These are phyloP conservation scores for Salicornia ramosissima DNA, from an alignment of 148 eudicot species.

Conservation along the genomic window DNA sequence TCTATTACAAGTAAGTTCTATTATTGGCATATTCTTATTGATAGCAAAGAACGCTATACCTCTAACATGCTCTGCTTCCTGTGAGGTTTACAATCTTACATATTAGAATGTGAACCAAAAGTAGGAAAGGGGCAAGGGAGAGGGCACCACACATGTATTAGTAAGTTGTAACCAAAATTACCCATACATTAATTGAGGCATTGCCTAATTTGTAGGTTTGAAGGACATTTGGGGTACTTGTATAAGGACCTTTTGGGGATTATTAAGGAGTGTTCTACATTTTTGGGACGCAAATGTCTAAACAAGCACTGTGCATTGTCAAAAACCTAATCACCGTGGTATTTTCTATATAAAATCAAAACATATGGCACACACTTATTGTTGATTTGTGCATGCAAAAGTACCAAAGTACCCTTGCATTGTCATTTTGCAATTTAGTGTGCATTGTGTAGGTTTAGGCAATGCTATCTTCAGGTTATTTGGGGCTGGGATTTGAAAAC, in stretches of 20 bases:
- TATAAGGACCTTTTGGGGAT: neutral
- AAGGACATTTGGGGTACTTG: neutral
- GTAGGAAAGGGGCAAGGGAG: neutral
- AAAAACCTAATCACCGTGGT: too few species aligned
- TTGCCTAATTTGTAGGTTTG: neutral
- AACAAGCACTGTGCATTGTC: too few species aligned
- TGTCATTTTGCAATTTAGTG: too few species aligned
- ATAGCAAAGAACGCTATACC: constrained; percentile 19
- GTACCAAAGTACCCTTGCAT: too few species aligned
- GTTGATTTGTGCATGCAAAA: too few species aligned
- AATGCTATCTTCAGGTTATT: too few species aligned
- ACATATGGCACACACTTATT: too few species aligned
- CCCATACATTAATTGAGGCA: neutral
- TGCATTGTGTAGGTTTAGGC: too few species aligned
- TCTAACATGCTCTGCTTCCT: constrained; percentile 23
- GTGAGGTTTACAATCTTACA: constrained; percentile 23
- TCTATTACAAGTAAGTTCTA: constrained; percentile 32
- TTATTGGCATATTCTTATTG: constrained; percentile 19
- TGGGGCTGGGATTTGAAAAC: too few species aligned
- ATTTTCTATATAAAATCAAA: too few species aligned
- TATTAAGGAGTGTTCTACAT: too few species aligned
- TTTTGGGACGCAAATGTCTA: too few species aligned
- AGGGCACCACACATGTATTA: constrained; percentile 1
- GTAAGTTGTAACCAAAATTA: constrained; percentile 1
- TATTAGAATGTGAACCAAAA: constrained; percentile 11